Evolutionary conservation across 2,329 filamentous ascomycete genomes (phyloP).

Genomic region (Pseudogymnoascus sp.): DNA sequence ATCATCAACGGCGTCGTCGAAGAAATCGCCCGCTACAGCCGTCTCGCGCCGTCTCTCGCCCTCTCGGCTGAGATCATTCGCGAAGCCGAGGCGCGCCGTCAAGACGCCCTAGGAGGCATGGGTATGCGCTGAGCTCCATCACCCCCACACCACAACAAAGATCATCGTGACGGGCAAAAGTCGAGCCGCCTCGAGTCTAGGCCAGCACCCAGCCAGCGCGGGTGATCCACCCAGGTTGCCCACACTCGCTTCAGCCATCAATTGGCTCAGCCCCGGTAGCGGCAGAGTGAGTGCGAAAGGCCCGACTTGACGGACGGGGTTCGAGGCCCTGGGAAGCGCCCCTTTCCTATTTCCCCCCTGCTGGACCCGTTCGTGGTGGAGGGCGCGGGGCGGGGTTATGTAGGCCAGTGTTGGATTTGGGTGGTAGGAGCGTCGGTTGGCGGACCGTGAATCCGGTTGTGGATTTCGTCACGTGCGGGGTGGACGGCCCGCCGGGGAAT

Average conservation of each 20-base stretch:
- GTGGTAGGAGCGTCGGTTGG: neutral
- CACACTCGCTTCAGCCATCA: neutral
- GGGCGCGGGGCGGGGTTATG: slow-evolving; percentile 5
- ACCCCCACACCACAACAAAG: neutral
- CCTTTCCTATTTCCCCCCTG: neutral
- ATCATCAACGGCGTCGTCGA: slow-evolving; percentile 73
- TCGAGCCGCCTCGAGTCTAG: neutral
- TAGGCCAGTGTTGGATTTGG: neutral
- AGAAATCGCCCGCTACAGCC: slow-evolving; percentile 68
- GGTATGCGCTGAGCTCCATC: slow-evolving; percentile 19
- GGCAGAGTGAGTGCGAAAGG: slow-evolving; percentile 1
- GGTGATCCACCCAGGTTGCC: neutral
- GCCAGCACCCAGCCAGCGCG: neutral
- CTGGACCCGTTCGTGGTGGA: neutral
- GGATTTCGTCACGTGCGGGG: neutral
- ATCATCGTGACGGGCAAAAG: neutral
- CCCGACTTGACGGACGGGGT: neutral
- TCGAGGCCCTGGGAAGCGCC: neutral
- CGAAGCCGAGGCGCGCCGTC: slow-evolving; percentile 68
- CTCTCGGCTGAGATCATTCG: slow-evolving; percentile 75
- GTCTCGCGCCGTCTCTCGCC: slow-evolving; percentile 68
- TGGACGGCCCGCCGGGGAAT: neutral
- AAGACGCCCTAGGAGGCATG: slow-evolving; percentile 50
- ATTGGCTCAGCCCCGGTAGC: neutral
- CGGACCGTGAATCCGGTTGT: neutral